Evolutionary conservation across 495 filamentous ascomycete species (phyloP).

Genomic region (Penicillium antarcticum): DNA sequence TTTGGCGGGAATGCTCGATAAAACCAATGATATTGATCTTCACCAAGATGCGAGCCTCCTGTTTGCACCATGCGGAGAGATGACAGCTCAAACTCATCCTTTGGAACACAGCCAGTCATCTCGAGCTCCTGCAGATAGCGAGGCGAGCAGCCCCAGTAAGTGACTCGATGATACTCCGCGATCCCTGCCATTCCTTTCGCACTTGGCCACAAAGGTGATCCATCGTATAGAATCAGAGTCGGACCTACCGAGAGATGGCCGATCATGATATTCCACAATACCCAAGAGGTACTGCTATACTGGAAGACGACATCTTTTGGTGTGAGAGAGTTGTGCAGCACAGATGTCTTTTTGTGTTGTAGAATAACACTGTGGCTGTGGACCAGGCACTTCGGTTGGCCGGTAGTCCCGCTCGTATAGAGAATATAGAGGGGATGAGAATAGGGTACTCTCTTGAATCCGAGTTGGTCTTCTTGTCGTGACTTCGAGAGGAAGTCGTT

Average conservation of each 20-base stretch:
- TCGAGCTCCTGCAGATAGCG: slow-evolving; percentile 67
- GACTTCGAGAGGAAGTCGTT: slow-evolving; percentile 13
- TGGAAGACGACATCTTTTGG: slow-evolving; percentile 48
- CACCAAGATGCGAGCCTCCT: slow-evolving; percentile 65
- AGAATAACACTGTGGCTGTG: slow-evolving; percentile 60
- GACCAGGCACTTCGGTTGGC: slow-evolving; percentile 71
- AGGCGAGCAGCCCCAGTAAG: slow-evolving; percentile 62
- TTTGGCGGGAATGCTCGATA: slow-evolving; percentile 65
- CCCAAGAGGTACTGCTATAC: slow-evolving; percentile 70
- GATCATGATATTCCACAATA: slow-evolving; percentile 66
- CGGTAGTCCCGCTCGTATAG: slow-evolving; percentile 70
- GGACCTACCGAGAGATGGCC: slow-evolving; percentile 64
- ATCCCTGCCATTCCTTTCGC: slow-evolving; percentile 18
- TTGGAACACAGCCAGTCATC: slow-evolving; percentile 53
- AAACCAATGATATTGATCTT: slow-evolving; percentile 72
- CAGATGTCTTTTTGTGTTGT: slow-evolving; percentile 55
- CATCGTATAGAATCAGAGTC: slow-evolving; percentile 65
- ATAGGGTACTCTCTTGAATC: slow-evolving; percentile 58
- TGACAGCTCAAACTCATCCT: slow-evolving; percentile 55
- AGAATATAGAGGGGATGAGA: slow-evolving; percentile 69
- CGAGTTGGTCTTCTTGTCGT: slow-evolving; percentile 15
- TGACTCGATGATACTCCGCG: slow-evolving; percentile 46
- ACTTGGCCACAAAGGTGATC: slow-evolving; percentile 65
- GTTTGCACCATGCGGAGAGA: slow-evolving; percentile 51
- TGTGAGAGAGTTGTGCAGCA: slow-evolving; percentile 53